Base-by-base conservation (phyloP, 2,329 filamentous ascomycete genomes). In the Chaetomium strumarium region DNA sequence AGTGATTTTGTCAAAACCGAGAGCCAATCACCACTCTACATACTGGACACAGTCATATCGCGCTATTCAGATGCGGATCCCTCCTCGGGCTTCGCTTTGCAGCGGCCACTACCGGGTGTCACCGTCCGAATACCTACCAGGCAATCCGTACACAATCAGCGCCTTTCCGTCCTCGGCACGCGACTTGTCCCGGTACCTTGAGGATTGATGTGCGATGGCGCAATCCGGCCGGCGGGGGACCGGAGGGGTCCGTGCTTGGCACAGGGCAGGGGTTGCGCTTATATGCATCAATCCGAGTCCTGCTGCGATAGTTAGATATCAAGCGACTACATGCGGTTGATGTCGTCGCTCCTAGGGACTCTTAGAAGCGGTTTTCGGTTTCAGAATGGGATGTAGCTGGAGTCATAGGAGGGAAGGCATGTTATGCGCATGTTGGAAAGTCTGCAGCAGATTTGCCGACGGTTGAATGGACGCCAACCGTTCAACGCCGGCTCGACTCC, bases 151-250 rank as follows among this genome's bases (percentile, higher is more conserved):
- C 36, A 40, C 24, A 36, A 29, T 11, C 14, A 12, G 33, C 31
- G 45, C 37, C 33, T 31, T 52, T 53, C 58, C 55, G 53, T 49
- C 49, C 55, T 56, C 53, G 55, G 55, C 53, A 44, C 12, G 6
- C 38, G 42, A 37, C 33, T 11, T 11, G 34, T 43, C 14, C 16
- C 37, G 29, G 36, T 7, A 24, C 8, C n/a, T n/a, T 39, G 40
- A 29, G 31, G 37, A 17, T 17, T 49, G 17, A 48, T 33, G 17
- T 31, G 30, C 48, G 38, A 56, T 56, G 42, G 51, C 47, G 54
- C 51, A 51, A 56, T 56, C 37, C 31, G 38, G 36, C 19, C 12
- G 14, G 19, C 24, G 14, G 5, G 14, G 20, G 29, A 17, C 20
- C 7, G 17, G 36, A 17, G 13, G 11, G 49, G 41, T 14, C 34